Evolutionary conservation across 1,139 yeast species (phyloP).

Genomic region (Yamadazyma aaseri): DNA sequence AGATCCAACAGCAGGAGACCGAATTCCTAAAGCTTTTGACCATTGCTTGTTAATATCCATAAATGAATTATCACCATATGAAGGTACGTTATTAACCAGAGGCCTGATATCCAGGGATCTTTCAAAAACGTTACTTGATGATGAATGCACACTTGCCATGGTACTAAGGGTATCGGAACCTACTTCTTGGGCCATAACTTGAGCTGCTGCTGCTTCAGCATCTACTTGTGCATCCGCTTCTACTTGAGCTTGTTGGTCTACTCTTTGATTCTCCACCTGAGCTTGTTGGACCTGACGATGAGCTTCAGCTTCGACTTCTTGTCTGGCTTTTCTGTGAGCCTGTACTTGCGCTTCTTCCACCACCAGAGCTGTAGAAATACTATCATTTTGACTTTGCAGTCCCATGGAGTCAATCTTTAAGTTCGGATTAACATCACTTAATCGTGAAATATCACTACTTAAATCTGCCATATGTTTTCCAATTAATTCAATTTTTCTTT

Average conservation of each 20-base stretch:
- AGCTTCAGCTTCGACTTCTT: constrained; percentile 5
- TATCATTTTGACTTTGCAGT: too few species aligned
- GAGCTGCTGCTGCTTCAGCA: constrained; percentile 1
- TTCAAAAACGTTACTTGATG: constrained; percentile 11
- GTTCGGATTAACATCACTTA: constrained; percentile 1
- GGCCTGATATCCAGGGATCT: constrained; percentile 9
- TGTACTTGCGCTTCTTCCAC: neutral
- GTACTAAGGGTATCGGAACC: neutral
- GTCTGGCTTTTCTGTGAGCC: neutral
- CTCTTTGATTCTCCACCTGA: too few species aligned
- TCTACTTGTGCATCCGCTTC: constrained; percentile 4
- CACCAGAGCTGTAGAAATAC: neutral
- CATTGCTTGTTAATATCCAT: constrained; percentile 17
- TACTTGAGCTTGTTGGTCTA: constrained; percentile 7
- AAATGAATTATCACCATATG: constrained; percentile 9
- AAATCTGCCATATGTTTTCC: constrained; percentile 19
- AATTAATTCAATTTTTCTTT: constrained; percentile 15
- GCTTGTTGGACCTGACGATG: constrained; percentile 7
- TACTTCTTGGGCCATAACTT: neutral
- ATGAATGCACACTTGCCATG: constrained; percentile 12
- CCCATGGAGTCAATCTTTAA: too few species aligned
- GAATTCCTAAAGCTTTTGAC: constrained; percentile 18
- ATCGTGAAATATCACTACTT: constrained; percentile 16
- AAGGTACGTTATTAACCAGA: constrained; percentile 5
- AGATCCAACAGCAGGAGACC: constrained; percentile 15